A percentile compares a stretch with the other conserved stretches of the same genome.
Evolutionary conservation across 2,329 filamentous ascomycete genomes (phyloP).

Genomic region (Coniochaeta prunicola): DNA sequence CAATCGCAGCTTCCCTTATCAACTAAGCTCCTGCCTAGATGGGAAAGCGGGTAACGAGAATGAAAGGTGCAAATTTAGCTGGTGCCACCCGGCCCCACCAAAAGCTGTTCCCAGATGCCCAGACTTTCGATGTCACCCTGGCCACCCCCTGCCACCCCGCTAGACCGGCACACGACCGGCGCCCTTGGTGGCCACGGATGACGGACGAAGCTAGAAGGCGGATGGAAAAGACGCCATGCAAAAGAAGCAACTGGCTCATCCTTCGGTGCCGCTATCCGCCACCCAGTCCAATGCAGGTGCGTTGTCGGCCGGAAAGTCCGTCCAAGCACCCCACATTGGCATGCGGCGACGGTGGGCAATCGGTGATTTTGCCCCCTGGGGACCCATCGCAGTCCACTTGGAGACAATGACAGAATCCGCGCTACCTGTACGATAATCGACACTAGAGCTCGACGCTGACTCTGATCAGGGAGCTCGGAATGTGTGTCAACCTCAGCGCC

Average conservation of each 20-base stretch:
- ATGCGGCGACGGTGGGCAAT: not conserved
- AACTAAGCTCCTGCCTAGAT: constrained; percentile 3
- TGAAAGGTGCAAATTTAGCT: not conserved
- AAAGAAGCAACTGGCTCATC: not conserved
- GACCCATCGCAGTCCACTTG: not conserved
- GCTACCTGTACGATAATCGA: not conserved
- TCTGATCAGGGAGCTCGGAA: not conserved
- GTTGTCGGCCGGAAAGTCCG: not conserved
- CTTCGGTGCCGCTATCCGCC: not conserved
- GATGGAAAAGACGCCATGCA: not conserved
- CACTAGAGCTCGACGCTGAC: not conserved
- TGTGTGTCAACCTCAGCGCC: not conserved
- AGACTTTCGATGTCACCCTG: not conserved
- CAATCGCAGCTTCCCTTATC: constrained; percentile 2
- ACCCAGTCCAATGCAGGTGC: not conserved
- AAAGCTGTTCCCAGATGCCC: not conserved
- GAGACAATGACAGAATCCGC: not conserved
- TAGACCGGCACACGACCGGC: not conserved
- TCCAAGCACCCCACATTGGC: not conserved
- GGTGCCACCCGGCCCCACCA: not conserved
- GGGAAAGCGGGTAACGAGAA: not conserved
- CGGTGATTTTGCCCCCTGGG: not conserved
- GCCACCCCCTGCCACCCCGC: not conserved
- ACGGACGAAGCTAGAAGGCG: not conserved
- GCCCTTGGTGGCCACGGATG: not conserved